These are phyloP conservation scores for Colletotrichum liaoningense DNA, from an alignment of 2,329 filamentous ascomycete species.

Conservation along the genomic window DNA sequence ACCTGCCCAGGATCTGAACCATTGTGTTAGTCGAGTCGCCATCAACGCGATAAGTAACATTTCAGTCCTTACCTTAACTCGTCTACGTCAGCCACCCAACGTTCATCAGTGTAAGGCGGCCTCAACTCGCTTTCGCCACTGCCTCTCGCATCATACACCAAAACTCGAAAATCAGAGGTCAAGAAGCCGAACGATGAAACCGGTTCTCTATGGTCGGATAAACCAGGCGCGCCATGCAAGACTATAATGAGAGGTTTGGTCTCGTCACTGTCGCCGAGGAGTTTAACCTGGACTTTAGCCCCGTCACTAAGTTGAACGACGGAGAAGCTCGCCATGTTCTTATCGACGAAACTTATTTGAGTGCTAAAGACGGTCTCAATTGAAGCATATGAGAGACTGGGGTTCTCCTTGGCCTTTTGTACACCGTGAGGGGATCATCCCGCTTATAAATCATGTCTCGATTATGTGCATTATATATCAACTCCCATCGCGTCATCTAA, in stretches of 20 bases:
- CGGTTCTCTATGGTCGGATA: conserved; percentile 39
- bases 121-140: conserved; percentile 40
- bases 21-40: too few relatives aligned
- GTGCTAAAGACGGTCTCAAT: too few relatives aligned
- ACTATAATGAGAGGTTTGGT: conserved; percentile 39
- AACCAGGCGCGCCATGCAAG: conserved; percentile 40
- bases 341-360: too few relatives aligned
- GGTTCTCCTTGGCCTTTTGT: not conserved
- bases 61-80: conserved; percentile 37
- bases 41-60: not conserved
- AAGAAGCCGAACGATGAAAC: conserved; percentile 38
- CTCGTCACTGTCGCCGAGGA: conserved; percentile 34
- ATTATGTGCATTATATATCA: not conserved
- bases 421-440: not conserved
- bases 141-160: conserved; percentile 41
- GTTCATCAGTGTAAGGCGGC: conserved; percentile 39
- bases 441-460: not conserved
- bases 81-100: conserved; percentile 41
- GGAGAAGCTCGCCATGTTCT: not conserved
- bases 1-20: conserved; percentile 37
- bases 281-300: conserved; percentile 34
- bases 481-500: not conserved
- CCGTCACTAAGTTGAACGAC: conserved; percentile 36
- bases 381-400: too few relatives aligned
- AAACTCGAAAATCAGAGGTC: conserved; percentile 35